Evolutionary conservation across 305 asterid genomes (phyloP).

Genomic region (Fraxinus greggii): DNA sequence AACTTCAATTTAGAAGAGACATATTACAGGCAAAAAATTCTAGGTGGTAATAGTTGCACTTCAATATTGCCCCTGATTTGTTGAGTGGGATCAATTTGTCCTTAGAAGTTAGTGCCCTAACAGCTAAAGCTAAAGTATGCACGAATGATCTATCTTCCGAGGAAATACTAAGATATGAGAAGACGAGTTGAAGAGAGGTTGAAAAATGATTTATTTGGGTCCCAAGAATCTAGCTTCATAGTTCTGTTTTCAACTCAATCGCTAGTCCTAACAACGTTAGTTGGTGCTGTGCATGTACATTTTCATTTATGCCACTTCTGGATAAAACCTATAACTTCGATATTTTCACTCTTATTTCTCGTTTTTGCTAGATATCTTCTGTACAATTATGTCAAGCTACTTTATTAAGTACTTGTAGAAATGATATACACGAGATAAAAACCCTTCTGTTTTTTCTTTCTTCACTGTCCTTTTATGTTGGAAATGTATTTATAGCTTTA

Average conservation of each 20-base stretch:
- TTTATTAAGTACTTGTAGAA: not conserved
- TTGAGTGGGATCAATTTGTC: not conserved
- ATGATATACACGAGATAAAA: not conserved
- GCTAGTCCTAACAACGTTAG: not conserved
- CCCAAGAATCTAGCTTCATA: not conserved
- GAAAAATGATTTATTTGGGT: slow-evolving; percentile 5
- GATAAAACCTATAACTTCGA: not conserved
- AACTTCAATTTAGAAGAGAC: slow-evolving; percentile 8
- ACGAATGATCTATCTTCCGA: not conserved
- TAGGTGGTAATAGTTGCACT: slow-evolving; percentile 12
- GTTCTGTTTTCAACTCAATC: not conserved
- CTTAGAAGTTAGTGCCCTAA: not conserved
- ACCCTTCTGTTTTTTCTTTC: not conserved
- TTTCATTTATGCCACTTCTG: slow-evolving; percentile 2
- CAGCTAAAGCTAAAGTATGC: not conserved
- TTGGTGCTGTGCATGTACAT: not conserved
- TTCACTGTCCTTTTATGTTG: slow-evolving; percentile 16
- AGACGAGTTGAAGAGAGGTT: not conserved
- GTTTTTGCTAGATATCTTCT: not conserved
- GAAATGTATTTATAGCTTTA: slow-evolving; percentile 18
- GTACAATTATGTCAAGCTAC: not conserved
- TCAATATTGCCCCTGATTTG: not conserved
- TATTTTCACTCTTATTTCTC: not conserved
- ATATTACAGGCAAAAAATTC: not conserved
- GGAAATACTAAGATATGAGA: slow-evolving; percentile 2